Base-by-base conservation (phyloP, 1,284 basidiomycete species). In the Amylostereum areolatum region DNA sequence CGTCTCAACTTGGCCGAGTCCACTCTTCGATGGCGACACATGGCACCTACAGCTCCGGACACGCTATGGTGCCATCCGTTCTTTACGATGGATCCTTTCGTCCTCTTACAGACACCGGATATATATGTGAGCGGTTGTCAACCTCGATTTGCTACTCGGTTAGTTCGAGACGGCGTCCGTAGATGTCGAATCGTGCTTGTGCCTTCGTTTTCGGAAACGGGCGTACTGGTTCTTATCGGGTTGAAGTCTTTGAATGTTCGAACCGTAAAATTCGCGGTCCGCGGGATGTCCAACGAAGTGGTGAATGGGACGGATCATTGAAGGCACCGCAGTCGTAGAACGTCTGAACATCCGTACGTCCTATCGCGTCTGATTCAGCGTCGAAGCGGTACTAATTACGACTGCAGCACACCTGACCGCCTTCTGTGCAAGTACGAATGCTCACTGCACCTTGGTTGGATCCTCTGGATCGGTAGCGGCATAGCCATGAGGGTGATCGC, bases 21-120 rank as follows among this genome's bases (percentile, higher is more conserved):
- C 44, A 95, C 92, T 11, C 74, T 99, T 9, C 81, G 80, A 60
- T 99, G 95, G 97, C 77, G 92, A 53, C 97, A 99, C 68, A 81
- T 97, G 59, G 96, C 97, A 8, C 97, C 97, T 0, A 99, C 96
- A 1, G 94, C 96, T 10, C 97, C 97, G 10, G 97, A 99, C 67
- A 99, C 97, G 1, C 77, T 99, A 1, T 98, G 94, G 93, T 97
- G 96, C 62, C 96, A 97, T 65, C 97, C 97, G 7, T 98, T 90
- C 70, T 84, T 89, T 46, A 76, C 82, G 35, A 71, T 73, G 7
- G 97, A 99, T 65, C 97, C 97, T 0, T 99, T 99, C 67, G 77
- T 97, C 50, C 74, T 99, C 36, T 65, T 73, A 28, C 76, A 86
- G 61, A 85, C 90, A 6, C 97, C 97, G 7, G 83, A 97, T 63